These are phyloP conservation scores for Thamnidium elegans DNA, from an alignment of 192 early-diverging fungal genomes.

Conservation along the genomic window DNA sequence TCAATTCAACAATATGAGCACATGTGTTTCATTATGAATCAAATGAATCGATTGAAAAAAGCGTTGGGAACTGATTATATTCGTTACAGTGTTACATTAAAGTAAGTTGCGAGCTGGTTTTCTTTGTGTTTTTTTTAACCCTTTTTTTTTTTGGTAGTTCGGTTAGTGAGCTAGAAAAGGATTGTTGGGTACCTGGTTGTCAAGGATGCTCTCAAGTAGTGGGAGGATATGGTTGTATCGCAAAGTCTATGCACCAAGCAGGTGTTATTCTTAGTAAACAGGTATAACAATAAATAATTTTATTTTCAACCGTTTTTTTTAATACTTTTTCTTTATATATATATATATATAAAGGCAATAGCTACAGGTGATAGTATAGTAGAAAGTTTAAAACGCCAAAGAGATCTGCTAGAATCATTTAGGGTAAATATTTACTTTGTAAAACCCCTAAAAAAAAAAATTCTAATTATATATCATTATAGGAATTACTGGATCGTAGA, in stretches of 20 bases:
- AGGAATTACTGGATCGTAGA: conserved; percentile 55
- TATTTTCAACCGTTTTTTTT: too few relatives aligned
- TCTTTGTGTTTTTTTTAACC: neutral
- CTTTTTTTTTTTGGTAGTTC: conserved; percentile 34
- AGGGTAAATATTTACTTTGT: conserved; percentile 23
- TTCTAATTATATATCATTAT: neutral
- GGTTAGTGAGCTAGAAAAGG: conserved; percentile 49
- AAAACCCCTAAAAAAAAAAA: too few relatives aligned
- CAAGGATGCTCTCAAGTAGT: conserved; percentile 50
- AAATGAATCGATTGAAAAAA: conserved; percentile 53
- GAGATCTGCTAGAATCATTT: conserved; percentile 60
- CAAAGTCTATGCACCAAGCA: conserved; percentile 42
- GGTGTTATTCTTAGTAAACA: conserved; percentile 40
- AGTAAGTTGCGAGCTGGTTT: conserved; percentile 30
- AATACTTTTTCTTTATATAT: neutral
- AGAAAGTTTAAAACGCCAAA: conserved; percentile 60
- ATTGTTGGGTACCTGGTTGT: conserved; percentile 58
- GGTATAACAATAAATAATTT: neutral
- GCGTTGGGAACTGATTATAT: conserved; percentile 55
- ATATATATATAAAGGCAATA: conserved; percentile 18
- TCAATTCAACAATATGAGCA: conserved; percentile 56
- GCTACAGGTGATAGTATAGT: conserved; percentile 47
- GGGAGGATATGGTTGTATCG: conserved; percentile 47
- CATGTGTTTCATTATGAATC: conserved; percentile 56
- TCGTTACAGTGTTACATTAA: conserved; percentile 50